Conservation (phyloP, 306 rosid species). For the Cucurbita moschata region DNA sequence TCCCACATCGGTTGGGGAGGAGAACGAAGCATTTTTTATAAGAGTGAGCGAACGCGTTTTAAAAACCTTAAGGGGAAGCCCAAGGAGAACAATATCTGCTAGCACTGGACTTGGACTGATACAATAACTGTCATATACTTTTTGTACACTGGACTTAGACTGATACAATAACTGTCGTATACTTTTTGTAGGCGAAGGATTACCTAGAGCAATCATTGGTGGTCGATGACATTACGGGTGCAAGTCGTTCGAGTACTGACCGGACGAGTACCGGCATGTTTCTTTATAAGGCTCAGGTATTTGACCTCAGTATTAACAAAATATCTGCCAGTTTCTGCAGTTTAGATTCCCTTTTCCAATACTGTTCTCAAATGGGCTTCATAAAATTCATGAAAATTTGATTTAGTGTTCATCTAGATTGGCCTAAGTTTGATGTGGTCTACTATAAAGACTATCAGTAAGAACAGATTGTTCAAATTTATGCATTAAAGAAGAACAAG, state of each 20-base stretch:
- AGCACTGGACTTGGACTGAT: no score
- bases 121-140: neutral
- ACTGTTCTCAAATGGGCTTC: neutral
- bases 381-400: neutral
- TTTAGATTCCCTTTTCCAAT: neutral
- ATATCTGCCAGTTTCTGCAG: neutral
- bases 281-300: slow-evolving; percentile 58
- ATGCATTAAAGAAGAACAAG: neutral
- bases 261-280: slow-evolving; percentile 98
- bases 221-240: slow-evolving; percentile 75
- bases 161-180: neutral
- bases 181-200: slow-evolving; percentile 42
- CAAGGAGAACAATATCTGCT: no score
- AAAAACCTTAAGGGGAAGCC: no score
- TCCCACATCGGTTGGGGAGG: no score
- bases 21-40: no score
- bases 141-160: neutral
- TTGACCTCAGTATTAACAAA: neutral
- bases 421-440: neutral
- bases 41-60: no score
- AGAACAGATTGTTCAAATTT: neutral
- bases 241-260: slow-evolving; percentile 59
- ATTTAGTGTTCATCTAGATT: neutral
- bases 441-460: neutral
- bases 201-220: slow-evolving; percentile 86